Percentiles rank a stretch among this genome's conserved stretches.
Evolutionary conservation across 2,329 filamentous ascomycete species (phyloP).

Genomic region (Alternaria sp.): DNA sequence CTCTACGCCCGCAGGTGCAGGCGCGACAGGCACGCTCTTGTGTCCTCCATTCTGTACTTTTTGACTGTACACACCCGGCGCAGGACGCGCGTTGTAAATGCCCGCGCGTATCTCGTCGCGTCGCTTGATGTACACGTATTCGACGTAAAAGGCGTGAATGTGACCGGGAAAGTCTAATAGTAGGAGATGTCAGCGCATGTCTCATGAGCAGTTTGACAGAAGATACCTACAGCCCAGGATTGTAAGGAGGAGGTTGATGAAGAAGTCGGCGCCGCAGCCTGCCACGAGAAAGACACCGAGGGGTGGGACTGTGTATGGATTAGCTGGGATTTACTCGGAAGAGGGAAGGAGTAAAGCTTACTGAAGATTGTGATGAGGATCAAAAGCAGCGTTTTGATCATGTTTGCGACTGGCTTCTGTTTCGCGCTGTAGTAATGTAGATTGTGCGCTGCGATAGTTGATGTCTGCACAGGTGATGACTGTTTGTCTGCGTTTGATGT

Average conservation of each 20-base stretch:
- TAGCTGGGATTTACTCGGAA: background rate
- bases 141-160: conserved; percentile 78
- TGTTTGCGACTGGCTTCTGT: conserved; percentile 6
- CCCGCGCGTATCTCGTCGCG: conserved; percentile 68
- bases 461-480: background rate
- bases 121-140: conserved; percentile 83
- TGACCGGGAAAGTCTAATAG: conserved; percentile 69
- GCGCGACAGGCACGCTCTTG: background rate
- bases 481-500: background rate
- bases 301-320: conserved; percentile 51
- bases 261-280: conserved; percentile 57
- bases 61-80: conserved; percentile 74
- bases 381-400: conserved; percentile 47
- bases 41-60: conserved; percentile 73
- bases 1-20: background rate
- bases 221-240: conserved; percentile 47
- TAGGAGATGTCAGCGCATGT: conserved; percentile 51
- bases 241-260: conserved; percentile 58
- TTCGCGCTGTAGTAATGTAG: background rate
- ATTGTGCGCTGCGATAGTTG: background rate
- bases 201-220: background rate
- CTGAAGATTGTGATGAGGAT: conserved; percentile 56
- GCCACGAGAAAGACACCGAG: conserved; percentile 56
- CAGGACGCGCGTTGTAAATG: conserved; percentile 59
- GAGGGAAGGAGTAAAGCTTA: conserved; percentile 19